A percentile compares a stretch with the other conserved stretches of the same genome.
Evolutionary conservation across 495 filamentous ascomycete genomes (phyloP).

Genomic region (Penicillium verhagenii): DNA sequence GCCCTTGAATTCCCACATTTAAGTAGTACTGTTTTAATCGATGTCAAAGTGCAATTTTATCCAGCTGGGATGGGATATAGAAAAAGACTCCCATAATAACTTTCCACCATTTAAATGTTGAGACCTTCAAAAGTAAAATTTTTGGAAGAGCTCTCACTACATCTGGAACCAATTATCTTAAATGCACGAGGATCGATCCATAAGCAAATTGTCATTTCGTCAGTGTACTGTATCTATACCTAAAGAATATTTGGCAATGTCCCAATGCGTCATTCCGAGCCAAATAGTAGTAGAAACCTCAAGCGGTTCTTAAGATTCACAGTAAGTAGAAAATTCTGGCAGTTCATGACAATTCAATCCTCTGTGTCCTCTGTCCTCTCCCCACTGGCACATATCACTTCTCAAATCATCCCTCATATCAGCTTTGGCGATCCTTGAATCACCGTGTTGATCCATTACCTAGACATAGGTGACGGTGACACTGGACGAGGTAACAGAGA

Average conservation of each 20-base stretch:
- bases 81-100: too few species aligned
- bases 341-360: background rate
- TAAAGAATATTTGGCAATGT: background rate
- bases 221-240: background rate
- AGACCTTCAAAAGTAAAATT: too few species aligned
- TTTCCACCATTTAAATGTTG: too few species aligned
- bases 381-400: too few species aligned
- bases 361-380: background rate
- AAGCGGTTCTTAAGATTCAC: background rate
- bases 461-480: slow-evolving; percentile 28
- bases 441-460: background rate
- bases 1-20: too few species aligned
- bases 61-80: too few species aligned
- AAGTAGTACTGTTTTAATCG: too few species aligned
- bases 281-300: background rate
- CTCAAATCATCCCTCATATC: background rate
- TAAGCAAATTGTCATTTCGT: background rate
- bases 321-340: background rate
- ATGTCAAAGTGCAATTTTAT: too few species aligned
- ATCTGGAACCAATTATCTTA: too few species aligned
- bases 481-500: slow-evolving; percentile 33
- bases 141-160: background rate
- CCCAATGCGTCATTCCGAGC: background rate
- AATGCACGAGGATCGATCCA: background rate
- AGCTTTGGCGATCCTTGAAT: background rate